Conservation (phyloP, 2,329 filamentous ascomycete genomes). For the Pseudogymnoascus sp. region DNA sequence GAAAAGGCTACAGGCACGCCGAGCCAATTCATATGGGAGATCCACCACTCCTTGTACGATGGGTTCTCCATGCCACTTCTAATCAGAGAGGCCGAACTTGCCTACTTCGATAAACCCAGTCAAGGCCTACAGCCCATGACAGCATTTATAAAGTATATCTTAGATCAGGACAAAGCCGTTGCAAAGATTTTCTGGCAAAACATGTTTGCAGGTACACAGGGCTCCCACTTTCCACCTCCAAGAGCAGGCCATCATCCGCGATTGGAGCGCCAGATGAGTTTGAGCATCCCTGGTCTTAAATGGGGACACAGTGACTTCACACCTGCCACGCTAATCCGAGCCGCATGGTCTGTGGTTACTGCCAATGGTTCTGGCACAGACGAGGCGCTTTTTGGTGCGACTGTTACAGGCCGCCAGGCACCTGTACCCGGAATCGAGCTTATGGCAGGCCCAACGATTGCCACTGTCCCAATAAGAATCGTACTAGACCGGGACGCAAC, state of each 20-base stretch:
- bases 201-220: neutral
- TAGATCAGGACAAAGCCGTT: neutral
- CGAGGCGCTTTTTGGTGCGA: slow-evolving; percentile 35
- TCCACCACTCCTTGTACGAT: slow-evolving; percentile 55
- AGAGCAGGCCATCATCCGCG: neutral
- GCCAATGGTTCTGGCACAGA: slow-evolving; percentile 28
- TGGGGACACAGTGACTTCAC: slow-evolving; percentile 3
- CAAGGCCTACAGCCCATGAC: neutral
- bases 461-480: slow-evolving; percentile 33
- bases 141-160: neutral
- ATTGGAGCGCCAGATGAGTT: neutral
- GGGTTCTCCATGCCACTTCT: slow-evolving; percentile 46
- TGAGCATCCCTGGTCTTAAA: neutral
- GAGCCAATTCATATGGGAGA: slow-evolving; percentile 2
- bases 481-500: slow-evolving; percentile 6
- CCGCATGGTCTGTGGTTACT: slow-evolving; percentile 32
- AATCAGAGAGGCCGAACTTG: neutral
- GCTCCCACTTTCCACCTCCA: neutral
- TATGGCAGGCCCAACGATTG: slow-evolving; percentile 36
- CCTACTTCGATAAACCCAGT: neutral
- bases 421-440: slow-evolving; percentile 31
- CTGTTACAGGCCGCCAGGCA: slow-evolving; percentile 32
- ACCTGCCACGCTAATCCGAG: slow-evolving; percentile 30
- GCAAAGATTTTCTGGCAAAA: neutral
- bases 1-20: neutral